Conservation (phyloP, 805 yeast species). For the Ogataea nakhonphanomensis region DNA sequence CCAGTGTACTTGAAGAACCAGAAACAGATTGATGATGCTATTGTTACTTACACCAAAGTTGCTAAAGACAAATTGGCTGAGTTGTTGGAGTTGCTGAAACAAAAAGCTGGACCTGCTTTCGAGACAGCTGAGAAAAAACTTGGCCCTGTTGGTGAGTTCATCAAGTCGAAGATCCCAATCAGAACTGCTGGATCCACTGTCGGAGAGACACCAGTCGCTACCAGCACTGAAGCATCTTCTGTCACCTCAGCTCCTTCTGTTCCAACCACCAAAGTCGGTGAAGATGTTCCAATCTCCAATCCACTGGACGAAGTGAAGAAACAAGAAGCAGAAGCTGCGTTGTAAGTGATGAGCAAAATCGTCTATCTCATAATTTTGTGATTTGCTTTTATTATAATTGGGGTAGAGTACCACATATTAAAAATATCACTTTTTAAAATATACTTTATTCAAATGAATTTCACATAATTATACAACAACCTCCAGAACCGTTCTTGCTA, state of each 20-base stretch:
- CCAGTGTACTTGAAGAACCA: slow-evolving; percentile 69
- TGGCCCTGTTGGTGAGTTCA: slow-evolving; percentile 63
- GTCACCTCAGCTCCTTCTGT: slow-evolving; percentile 10
- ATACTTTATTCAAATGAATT: neutral
- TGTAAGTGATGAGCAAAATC: slow-evolving; percentile 5
- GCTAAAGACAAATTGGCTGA: slow-evolving; percentile 52
- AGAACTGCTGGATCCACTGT: slow-evolving; percentile 76
- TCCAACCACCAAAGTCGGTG: slow-evolving; percentile 4
- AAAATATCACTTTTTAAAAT: neutral
- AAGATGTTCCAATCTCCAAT: slow-evolving; percentile 8
- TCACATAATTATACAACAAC: slow-evolving; percentile 35
- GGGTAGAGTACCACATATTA: neutral
- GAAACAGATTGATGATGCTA: slow-evolving; percentile 68
- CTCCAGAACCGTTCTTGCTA: slow-evolving; percentile 24
- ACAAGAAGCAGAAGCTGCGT: slow-evolving; percentile 12
- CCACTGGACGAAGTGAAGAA: slow-evolving; percentile 8
- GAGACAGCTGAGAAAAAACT: slow-evolving; percentile 54
- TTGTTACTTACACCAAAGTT: slow-evolving; percentile 41
- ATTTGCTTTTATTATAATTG: slow-evolving; percentile 2
- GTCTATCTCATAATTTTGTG: neutral
- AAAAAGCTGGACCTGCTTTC: slow-evolving; percentile 53
- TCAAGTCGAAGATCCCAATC: slow-evolving; percentile 53
- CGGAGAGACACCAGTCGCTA: slow-evolving; percentile 30
- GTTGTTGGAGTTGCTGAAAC: slow-evolving; percentile 35
- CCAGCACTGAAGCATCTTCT: slow-evolving; percentile 3